Percentiles rank a stretch among this genome's conserved stretches.
These are phyloP conservation scores for Puccinia polysora DNA, from an alignment of 1,284 basidiomycete genomes.

Conservation along the genomic window DNA sequence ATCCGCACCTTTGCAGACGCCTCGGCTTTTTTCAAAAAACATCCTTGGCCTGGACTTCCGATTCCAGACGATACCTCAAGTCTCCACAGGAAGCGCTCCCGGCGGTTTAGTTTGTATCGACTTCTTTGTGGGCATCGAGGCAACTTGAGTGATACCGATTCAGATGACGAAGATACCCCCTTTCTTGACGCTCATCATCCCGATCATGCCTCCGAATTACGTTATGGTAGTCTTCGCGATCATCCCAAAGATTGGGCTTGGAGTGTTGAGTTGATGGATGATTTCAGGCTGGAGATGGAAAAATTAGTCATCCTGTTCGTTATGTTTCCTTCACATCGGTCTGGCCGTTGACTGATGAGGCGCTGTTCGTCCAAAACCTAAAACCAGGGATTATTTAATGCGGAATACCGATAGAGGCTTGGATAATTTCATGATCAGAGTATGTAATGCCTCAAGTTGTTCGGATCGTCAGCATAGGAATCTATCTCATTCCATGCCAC, in stretches of 20 bases:
- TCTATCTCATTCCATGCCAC: slow-evolving; percentile 15
- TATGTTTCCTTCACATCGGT: slow-evolving; percentile 10
- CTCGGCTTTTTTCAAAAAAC: slow-evolving; percentile 73
- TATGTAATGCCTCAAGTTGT: slow-evolving; percentile 42
- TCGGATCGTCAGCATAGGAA: slow-evolving; percentile 21
- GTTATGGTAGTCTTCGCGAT: slow-evolving; percentile 46
- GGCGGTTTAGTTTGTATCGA: slow-evolving; percentile 45
- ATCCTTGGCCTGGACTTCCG: slow-evolving; percentile 81
- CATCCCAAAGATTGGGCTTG: slow-evolving; percentile 59
- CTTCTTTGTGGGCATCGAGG: slow-evolving; percentile 73
- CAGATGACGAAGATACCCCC: slow-evolving; percentile 56
- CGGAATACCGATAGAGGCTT: slow-evolving; percentile 64
- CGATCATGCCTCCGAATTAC: slow-evolving; percentile 47
- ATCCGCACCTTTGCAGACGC: slow-evolving; percentile 60
- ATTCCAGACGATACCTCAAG: slow-evolving; percentile 74
- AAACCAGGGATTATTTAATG: slow-evolving; percentile 72
- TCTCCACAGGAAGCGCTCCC: neutral
- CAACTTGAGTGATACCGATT: slow-evolving; percentile 62
- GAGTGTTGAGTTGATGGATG: slow-evolving; percentile 68
- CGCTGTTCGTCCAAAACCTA: slow-evolving; percentile 26
- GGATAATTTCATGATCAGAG: slow-evolving; percentile 55
- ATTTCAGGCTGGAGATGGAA: slow-evolving; percentile 79
- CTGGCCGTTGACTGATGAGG: neutral
- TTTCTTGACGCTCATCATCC: slow-evolving; percentile 43
- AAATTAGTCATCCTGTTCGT: slow-evolving; percentile 73